Percentiles rank a stretch among this genome's conserved stretches.
Conservation (phyloP, 139 green algal species). For the Nannochloris sp. region DNA sequence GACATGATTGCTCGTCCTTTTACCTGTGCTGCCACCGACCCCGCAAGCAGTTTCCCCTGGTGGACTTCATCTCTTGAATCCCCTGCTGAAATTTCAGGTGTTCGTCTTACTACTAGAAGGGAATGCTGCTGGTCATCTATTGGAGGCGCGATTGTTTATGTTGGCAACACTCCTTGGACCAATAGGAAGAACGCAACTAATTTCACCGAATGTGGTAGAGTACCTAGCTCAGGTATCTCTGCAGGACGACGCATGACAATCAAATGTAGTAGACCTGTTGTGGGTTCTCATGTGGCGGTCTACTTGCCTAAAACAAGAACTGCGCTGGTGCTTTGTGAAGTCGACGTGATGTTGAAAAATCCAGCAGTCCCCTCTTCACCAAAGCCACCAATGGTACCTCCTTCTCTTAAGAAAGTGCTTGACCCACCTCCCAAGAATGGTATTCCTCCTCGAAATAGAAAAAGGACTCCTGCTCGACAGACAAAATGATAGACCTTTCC, state of each 20-base stretch:
- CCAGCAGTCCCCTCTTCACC: too few species aligned
- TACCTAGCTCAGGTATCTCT: background rate
- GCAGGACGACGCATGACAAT: background rate
- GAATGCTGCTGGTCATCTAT: slow-evolving; percentile 20
- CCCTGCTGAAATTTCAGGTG: background rate
- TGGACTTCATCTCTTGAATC: slow-evolving; percentile 11
- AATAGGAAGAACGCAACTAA: background rate
- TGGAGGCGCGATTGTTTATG: slow-evolving; percentile 1
- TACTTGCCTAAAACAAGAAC: slow-evolving; percentile 13
- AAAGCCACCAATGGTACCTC: too few species aligned
- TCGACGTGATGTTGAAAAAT: slow-evolving; percentile 3
- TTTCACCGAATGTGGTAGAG: slow-evolving; percentile 5
- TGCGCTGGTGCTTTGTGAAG: slow-evolving; percentile 8
- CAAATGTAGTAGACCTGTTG: background rate
- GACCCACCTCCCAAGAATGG: too few species aligned
- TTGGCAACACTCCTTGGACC: slow-evolving; percentile 16
- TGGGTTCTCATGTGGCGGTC: slow-evolving; percentile 2
- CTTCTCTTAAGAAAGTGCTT: too few species aligned
- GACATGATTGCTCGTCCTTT: background rate
- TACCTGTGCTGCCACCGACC: background rate
- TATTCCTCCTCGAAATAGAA: too few species aligned
- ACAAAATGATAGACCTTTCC: too few species aligned
- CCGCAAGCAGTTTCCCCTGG: slow-evolving; percentile 9
- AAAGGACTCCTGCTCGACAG: too few species aligned
- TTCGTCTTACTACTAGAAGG: slow-evolving; percentile 9